These are phyloP conservation scores for Rhododendron griersonianum DNA, from an alignment of 148 eudicot genomes.

Conservation along the genomic window DNA sequence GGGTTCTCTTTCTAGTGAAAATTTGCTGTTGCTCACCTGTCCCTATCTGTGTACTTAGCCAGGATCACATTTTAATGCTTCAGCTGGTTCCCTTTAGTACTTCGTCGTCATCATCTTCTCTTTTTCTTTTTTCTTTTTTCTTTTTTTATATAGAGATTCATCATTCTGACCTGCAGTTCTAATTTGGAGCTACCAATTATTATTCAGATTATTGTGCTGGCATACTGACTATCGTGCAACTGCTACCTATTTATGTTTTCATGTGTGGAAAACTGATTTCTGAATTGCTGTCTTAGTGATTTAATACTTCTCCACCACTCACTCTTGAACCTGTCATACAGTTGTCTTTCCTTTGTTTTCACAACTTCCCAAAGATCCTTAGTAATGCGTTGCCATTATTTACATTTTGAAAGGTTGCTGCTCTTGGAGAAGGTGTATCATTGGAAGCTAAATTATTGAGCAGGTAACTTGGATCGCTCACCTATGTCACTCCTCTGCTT, in stretches of 20 bases:
- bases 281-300: neutral
- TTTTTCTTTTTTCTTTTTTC: no score
- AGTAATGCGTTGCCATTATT: neutral
- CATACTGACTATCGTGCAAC: neutral
- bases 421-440: conserved; percentile 94
- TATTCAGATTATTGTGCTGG: neutral
- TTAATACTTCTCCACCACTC: conserved; percentile 2
- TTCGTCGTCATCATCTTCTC: neutral
- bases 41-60: neutral
- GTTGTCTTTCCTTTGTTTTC: neutral
- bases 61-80: neutral
- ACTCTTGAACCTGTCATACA: conserved; percentile 1
- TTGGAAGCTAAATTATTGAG: conserved; percentile 89
- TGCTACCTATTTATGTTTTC: neutral
- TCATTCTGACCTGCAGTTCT: neutral
- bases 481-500: conserved; percentile 16
- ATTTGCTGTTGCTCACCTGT: neutral
- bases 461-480: conserved; percentile 48
- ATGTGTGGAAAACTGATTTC: neutral
- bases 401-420: conserved; percentile 59
- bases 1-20: neutral
- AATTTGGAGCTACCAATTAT: neutral
- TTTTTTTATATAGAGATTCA: neutral
- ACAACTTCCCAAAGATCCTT: neutral
- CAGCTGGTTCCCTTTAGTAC: neutral